phyloP scores from a whole-genome alignment of 169 alveolate species.

The Pseudocohnilembus persalinus region DNA sequence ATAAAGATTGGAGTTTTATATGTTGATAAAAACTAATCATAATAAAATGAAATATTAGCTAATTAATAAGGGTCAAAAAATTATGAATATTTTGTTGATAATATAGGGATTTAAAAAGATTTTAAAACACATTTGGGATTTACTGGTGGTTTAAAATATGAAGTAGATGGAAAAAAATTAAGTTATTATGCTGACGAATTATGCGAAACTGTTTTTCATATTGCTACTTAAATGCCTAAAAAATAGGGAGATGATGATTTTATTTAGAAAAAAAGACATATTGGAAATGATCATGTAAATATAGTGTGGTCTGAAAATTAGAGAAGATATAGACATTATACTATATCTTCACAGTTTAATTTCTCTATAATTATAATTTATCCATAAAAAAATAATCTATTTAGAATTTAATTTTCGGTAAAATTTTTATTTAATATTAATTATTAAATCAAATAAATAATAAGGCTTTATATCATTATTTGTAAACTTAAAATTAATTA shows the following conservation, averaged over 20 bases:
- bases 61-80: neutral
- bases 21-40: neutral
- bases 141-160: slow-evolving; percentile 13
- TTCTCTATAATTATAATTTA: neutral
- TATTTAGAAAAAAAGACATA: slow-evolving; percentile 20
- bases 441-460: too few relatives aligned
- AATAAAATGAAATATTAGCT: slow-evolving; percentile 2
- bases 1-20: slow-evolving; percentile 15
- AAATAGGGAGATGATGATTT: slow-evolving; percentile 11
- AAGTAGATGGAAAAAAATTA: slow-evolving; percentile 7
- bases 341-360: neutral
- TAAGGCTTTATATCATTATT: too few relatives aligned
- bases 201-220: slow-evolving; percentile 6
- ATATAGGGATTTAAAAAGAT: slow-evolving; percentile 5
- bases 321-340: neutral
- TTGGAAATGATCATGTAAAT: slow-evolving; percentile 26
- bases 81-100: slow-evolving; percentile 10
- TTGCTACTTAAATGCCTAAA: slow-evolving; percentile 26
- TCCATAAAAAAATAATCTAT: neutral
- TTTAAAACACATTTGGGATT: slow-evolving; percentile 2
- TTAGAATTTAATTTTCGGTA: too few relatives aligned
- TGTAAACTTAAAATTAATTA: too few relatives aligned
- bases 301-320: slow-evolving; percentile 19
- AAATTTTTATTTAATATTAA: too few relatives aligned
- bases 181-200: neutral